These are phyloP conservation scores for Phytophthora agathidicida DNA, from an alignment of 352 stramenopile species.

Conservation along the genomic window DNA sequence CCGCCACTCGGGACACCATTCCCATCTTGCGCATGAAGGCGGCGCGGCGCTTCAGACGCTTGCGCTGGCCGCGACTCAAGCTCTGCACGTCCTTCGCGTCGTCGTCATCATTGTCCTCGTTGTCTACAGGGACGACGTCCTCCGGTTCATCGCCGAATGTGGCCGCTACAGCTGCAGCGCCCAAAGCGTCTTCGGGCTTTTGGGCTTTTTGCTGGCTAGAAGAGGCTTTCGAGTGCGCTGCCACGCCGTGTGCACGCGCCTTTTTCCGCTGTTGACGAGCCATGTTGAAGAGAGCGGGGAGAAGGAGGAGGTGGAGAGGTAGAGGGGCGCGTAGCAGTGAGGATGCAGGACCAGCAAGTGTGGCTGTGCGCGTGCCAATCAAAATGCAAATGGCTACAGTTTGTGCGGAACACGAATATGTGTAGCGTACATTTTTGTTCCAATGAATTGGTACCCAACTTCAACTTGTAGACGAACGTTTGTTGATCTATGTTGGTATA, in stretches of 20 bases:
- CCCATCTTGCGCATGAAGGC: slow-evolving; percentile 90
- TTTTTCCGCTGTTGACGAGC: slow-evolving; percentile 66
- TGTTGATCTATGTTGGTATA: too few relatives aligned
- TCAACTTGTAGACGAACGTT: too few relatives aligned
- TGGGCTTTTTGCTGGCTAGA: slow-evolving; percentile 27
- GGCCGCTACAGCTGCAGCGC: slow-evolving; percentile 64
- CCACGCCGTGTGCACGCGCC: slow-evolving; percentile 54
- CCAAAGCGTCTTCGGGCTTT: slow-evolving; percentile 33
- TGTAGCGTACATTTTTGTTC: too few relatives aligned
- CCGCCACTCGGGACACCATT: slow-evolving; percentile 68
- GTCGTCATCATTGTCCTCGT: slow-evolving; percentile 41
- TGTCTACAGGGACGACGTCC: slow-evolving; percentile 38
- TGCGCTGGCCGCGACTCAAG: slow-evolving; percentile 83
- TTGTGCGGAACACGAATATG: too few relatives aligned
- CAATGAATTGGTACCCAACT: too few relatives aligned
- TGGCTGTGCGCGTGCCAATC: slow-evolving; percentile 2
- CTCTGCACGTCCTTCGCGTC: slow-evolving; percentile 36
- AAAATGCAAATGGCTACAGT: too few relatives aligned
- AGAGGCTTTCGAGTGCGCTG: slow-evolving; percentile 46
- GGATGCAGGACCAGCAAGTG: not conserved
- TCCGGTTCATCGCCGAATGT: slow-evolving; percentile 48
- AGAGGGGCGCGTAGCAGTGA: not conserved
- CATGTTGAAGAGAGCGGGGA: slow-evolving; percentile 29
- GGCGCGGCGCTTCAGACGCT: slow-evolving; percentile 79
- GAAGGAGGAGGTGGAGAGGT: not conserved